phyloP scores from a whole-genome alignment of 139 green algal genomes.

The Microglena sp. region DNA sequence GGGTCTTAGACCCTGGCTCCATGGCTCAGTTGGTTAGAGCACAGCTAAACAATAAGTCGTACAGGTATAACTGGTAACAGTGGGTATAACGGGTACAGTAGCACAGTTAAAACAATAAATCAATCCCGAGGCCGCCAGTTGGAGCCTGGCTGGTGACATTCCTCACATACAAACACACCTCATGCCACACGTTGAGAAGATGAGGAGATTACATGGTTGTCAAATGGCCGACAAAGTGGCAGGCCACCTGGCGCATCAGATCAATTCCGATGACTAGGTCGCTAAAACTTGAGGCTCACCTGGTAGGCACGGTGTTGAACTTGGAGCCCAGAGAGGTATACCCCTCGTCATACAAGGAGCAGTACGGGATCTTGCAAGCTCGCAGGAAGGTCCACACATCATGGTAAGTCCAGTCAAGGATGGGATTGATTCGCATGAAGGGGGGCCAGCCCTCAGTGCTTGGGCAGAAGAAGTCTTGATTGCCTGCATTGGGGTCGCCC shows the following conservation, averaged over 20 bases:
- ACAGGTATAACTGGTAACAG: too few species aligned
- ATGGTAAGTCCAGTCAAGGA: constrained; percentile 85
- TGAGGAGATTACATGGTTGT: background rate
- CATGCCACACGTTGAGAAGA: background rate
- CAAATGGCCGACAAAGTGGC: background rate
- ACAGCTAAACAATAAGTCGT: too few species aligned
- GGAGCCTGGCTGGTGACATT: too few species aligned
- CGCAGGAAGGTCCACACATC: constrained; percentile 90
- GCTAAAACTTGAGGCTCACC: constrained; percentile 10
- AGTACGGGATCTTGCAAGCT: constrained; percentile 14
- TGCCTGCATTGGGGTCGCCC: constrained; percentile 72
- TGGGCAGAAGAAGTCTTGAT: constrained; percentile 85
- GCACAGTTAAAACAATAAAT: too few species aligned
- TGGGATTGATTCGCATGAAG: constrained; percentile 97
- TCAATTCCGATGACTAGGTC: background rate
- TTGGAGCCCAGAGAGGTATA: constrained; percentile 74
- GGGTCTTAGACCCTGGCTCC: too few species aligned
- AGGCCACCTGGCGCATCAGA: too few species aligned
- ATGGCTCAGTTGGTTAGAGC: too few species aligned
- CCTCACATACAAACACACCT: constrained; percentile 1
- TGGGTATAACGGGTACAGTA: too few species aligned
- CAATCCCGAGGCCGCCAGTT: too few species aligned
- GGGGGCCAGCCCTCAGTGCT: constrained; percentile 76
- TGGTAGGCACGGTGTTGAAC: constrained; percentile 70
- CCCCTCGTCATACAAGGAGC: constrained; percentile 70